Conservation (phyloP, 805 yeast genomes). For the Dipodascus albidus region DNA sequence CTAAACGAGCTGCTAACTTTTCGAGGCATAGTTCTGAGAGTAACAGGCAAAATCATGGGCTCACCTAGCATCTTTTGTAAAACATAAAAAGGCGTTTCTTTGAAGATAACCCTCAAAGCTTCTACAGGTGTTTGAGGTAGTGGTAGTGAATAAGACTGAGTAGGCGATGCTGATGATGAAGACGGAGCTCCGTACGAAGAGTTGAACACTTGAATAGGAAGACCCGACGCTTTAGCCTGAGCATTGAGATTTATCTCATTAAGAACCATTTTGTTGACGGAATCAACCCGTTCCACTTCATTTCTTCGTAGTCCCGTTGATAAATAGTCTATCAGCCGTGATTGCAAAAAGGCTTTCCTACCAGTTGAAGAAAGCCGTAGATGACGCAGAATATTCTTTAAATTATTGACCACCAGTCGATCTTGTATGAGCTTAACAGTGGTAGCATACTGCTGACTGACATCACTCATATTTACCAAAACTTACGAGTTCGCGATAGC, state of each 20-base stretch:
- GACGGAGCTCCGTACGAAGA: constrained; percentile 14
- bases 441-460: neutral
- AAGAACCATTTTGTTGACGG: constrained; percentile 17
- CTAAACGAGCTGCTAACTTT: constrained; percentile 24
- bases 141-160: neutral
- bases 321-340: constrained; percentile 38
- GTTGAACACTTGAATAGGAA: constrained; percentile 14
- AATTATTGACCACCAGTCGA: constrained; percentile 20
- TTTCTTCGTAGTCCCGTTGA: constrained; percentile 31
- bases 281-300: constrained; percentile 35
- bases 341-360: constrained; percentile 47
- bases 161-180: neutral
- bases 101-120: constrained; percentile 11
- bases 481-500: neutral
- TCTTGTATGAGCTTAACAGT: constrained; percentile 5
- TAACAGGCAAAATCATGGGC: constrained; percentile 12
- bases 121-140: neutral
- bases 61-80: constrained; percentile 9
- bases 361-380: constrained; percentile 43
- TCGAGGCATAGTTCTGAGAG: constrained; percentile 1
- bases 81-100: constrained; percentile 20
- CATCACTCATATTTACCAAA: neutral
- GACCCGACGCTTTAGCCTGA: constrained; percentile 14
- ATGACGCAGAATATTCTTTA: constrained; percentile 19
- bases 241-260: constrained; percentile 24